These are phyloP conservation scores for Cyberlindnera mississippiensis DNA, from an alignment of 805 yeast species.

Conservation along the genomic window DNA sequence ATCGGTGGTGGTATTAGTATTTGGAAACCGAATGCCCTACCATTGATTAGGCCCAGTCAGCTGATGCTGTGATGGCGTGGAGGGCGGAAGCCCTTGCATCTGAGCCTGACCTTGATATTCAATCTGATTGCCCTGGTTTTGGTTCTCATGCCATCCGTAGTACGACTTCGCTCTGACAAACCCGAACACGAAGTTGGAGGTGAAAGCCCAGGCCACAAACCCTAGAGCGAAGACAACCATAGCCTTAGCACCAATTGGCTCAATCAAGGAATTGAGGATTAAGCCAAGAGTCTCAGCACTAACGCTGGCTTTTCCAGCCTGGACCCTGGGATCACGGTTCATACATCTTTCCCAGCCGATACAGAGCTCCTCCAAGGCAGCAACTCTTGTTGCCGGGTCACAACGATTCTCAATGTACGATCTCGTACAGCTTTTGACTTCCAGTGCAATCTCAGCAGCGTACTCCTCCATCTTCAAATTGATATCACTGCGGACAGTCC, in stretches of 20 bases:
- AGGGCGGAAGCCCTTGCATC: constrained; percentile 4
- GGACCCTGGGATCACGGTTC: constrained; percentile 44
- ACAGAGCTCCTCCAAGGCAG: constrained; percentile 57
- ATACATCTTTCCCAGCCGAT: constrained; percentile 62
- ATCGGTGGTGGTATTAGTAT: no score
- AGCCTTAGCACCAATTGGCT: constrained; percentile 64
- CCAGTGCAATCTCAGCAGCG: constrained; percentile 41
- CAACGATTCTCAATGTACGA: constrained; percentile 55
- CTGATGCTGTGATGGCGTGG: constrained; percentile 6
- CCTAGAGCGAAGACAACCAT: constrained; percentile 39
- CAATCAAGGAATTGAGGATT: constrained; percentile 57
- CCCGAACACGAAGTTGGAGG: constrained; percentile 63
- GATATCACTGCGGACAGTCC: constrained; percentile 53
- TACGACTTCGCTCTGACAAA: constrained; percentile 52
- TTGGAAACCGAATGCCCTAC: constrained; percentile 6
- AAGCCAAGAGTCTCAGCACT: constrained; percentile 62
- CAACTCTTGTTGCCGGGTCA: constrained; percentile 48
- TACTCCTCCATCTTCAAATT: constrained; percentile 45
- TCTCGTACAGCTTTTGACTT: constrained; percentile 50
- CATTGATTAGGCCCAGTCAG: constrained; percentile 8
- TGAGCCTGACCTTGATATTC: constrained; percentile 8
- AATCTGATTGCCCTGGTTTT: constrained; percentile 3
- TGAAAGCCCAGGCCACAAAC: constrained; percentile 45
- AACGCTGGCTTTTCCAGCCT: constrained; percentile 49
- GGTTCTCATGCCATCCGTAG: constrained; percentile 30